Conservation (phyloP, 768 basidiomycete genomes). For the Ephemerocybe angulata region DNA sequence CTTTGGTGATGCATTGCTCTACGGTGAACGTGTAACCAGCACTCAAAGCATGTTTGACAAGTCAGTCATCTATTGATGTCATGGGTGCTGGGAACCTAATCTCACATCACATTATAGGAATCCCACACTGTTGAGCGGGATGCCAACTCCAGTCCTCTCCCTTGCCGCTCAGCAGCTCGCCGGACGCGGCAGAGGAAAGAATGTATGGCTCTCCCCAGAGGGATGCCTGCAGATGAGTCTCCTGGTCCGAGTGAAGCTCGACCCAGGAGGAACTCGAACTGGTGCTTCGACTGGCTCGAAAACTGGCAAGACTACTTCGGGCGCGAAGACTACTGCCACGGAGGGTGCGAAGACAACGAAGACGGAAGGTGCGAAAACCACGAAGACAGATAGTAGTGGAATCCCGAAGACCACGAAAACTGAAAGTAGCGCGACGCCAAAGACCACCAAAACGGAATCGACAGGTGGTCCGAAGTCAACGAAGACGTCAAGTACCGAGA, state of each 20-base stretch:
- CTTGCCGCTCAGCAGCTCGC: constrained; percentile 85
- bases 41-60: constrained; percentile 94
- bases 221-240: constrained; percentile 88
- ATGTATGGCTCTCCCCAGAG: constrained; percentile 88
- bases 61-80: constrained; percentile 43
- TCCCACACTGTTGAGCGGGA: constrained; percentile 56
- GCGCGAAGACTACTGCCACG: neutral
- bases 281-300: constrained; percentile 26
- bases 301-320: neutral
- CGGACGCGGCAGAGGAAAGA: constrained; percentile 84
- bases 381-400: neutral
- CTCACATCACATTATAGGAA: constrained; percentile 50
- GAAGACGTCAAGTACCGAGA: neutral
- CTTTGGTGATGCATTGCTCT: constrained; percentile 76
- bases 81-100: constrained; percentile 4
- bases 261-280: constrained; percentile 7
- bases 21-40: constrained; percentile 87
- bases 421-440: neutral
- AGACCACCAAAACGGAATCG: neutral
- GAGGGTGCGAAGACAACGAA: neutral
- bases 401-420: constrained; percentile 1
- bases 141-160: constrained; percentile 77
- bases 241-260: constrained; percentile 56
- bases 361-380: neutral
- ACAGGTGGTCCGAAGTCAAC: neutral